Evolutionary conservation across 192 early-diverging fungal species (phyloP).

Genomic region (Oehlia diaphana): DNA sequence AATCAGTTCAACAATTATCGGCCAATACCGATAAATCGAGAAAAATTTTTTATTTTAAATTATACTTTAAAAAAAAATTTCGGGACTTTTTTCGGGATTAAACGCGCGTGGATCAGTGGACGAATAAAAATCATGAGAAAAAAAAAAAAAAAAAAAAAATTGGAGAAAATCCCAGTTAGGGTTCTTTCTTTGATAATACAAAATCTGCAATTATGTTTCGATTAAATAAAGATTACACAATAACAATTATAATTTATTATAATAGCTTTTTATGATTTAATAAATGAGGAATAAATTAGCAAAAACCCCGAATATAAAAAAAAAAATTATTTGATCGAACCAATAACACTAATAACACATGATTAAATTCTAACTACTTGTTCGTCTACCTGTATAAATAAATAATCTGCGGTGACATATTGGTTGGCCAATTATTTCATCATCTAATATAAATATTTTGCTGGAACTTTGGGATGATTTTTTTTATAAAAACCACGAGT

Average conservation of each 20-base stretch:
- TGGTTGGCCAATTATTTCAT: neutral
- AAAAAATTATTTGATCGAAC: too few relatives aligned
- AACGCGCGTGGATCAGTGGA: neutral
- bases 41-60: neutral
- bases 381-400: neutral
- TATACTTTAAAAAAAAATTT: neutral
- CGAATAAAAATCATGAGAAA: neutral
- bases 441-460: constrained; percentile 1
- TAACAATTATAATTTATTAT: neutral
- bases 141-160: too few relatives aligned
- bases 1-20: constrained; percentile 9
- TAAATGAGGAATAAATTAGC: neutral
- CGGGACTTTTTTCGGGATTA: neutral
- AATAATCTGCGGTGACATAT: constrained; percentile 21
- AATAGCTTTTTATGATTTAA: neutral
- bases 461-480: neutral
- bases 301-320: neutral
- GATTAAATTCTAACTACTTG: too few relatives aligned
- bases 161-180: neutral
- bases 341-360: too few relatives aligned
- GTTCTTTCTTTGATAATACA: neutral
- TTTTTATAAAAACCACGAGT: neutral
- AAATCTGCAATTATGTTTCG: constrained; percentile 12
- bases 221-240: constrained; percentile 4
- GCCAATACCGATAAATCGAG: neutral